Percentiles rank a stretch among this genome's conserved stretches.
Conservation (phyloP, 768 basidiomycete species). For the Pisolithus orientalis region DNA sequence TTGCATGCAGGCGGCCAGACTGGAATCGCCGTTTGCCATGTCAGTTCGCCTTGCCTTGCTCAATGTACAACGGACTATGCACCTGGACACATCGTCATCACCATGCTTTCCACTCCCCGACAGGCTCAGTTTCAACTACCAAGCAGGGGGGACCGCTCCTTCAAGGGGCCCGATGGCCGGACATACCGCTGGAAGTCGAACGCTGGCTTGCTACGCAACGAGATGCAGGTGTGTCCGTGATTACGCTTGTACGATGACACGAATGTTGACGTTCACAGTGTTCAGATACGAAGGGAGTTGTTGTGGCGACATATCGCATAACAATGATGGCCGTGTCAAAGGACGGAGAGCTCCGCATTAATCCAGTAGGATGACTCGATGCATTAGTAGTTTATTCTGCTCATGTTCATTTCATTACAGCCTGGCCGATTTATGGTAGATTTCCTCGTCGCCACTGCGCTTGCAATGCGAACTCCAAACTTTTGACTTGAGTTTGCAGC, state of each 20-base stretch:
- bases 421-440: slow-evolving; percentile 18
- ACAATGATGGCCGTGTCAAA: slow-evolving; percentile 19
- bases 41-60: slow-evolving; percentile 16
- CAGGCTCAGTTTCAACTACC: slow-evolving; percentile 9
- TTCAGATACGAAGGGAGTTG: slow-evolving; percentile 9
- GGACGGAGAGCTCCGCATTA: slow-evolving; percentile 21
- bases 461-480: slow-evolving; percentile 18
- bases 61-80: slow-evolving; percentile 8
- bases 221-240: slow-evolving; percentile 18
- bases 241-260: neutral
- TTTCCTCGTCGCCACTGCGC: slow-evolving; percentile 22
- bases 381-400: neutral
- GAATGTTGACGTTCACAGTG: slow-evolving; percentile 7
- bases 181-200: slow-evolving; percentile 18
- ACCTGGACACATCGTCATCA: slow-evolving; percentile 8
- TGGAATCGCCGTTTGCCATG: slow-evolving; percentile 17
- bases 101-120: slow-evolving; percentile 9
- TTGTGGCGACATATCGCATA: slow-evolving; percentile 23
- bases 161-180: slow-evolving; percentile 17
- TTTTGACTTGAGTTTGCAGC: slow-evolving; percentile 3
- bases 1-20: slow-evolving; percentile 13
- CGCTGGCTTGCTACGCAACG: slow-evolving; percentile 8
- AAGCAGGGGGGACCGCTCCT: slow-evolving; percentile 13
- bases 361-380: slow-evolving; percentile 16
- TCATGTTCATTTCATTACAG: slow-evolving; percentile 8